Percentiles rank a stretch among this genome's conserved stretches.
These are phyloP conservation scores for Calonectria henricotiae DNA, from an alignment of 2,329 filamentous ascomycete genomes.

Conservation along the genomic window DNA sequence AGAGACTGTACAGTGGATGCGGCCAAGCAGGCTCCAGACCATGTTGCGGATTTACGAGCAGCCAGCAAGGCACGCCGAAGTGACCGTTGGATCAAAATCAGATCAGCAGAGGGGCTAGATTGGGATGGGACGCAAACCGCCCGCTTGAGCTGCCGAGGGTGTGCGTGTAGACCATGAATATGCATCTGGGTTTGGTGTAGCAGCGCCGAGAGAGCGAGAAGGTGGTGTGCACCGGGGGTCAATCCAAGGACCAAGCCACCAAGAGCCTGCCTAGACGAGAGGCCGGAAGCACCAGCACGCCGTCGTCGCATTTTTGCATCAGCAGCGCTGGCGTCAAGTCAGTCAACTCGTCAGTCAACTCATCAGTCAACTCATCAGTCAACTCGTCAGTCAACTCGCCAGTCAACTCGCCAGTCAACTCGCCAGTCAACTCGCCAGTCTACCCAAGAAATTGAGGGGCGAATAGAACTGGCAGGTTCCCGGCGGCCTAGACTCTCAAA, in stretches of 20 bases:
- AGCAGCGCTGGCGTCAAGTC: constrained; percentile 26
- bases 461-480: constrained; percentile 30
- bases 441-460: constrained; percentile 28
- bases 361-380: constrained; percentile 30
- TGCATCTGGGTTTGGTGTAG: constrained; percentile 42
- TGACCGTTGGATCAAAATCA: constrained; percentile 43
- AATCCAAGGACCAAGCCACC: constrained; percentile 35
- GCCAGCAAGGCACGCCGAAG: constrained; percentile 38
- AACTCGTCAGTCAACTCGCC: constrained; percentile 23
- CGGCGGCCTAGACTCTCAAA: constrained; percentile 8
- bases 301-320: constrained; percentile 28
- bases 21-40: constrained; percentile 42
- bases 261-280: constrained; percentile 41
- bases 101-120: constrained; percentile 48
- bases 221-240: constrained; percentile 51
- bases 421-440: constrained; percentile 17
- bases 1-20: constrained; percentile 44
- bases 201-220: constrained; percentile 45
- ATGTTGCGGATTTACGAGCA: constrained; percentile 44
- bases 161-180: constrained; percentile 43
- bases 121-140: constrained; percentile 28
- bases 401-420: constrained; percentile 30
- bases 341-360: constrained; percentile 32
- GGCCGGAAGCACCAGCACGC: constrained; percentile 39
- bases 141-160: constrained; percentile 40